Evolutionary conservation across 768 basidiomycete genomes (phyloP).

Genomic region (Auricularia sp.): DNA sequence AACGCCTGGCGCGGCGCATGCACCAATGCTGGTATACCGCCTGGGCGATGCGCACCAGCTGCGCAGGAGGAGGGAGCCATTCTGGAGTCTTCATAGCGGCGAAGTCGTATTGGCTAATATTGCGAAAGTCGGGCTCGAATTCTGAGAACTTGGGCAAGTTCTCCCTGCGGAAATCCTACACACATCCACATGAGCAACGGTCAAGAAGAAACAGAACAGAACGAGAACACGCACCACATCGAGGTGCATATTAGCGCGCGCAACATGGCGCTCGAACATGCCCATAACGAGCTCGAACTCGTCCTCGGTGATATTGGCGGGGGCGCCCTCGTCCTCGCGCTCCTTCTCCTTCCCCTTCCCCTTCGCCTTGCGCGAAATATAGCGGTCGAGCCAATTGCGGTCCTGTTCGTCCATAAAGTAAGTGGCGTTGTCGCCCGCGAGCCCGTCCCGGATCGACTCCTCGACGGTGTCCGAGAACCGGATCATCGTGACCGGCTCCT

Average conservation of each 20-base stretch:
- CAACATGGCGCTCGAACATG: conserved; percentile 80
- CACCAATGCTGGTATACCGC: conserved; percentile 84
- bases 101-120: conserved; percentile 52
- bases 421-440: conserved; percentile 58
- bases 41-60: conserved; percentile 60
- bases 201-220: neutral
- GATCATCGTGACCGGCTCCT: conserved; percentile 67
- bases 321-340: conserved; percentile 39
- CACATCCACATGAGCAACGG: neutral
- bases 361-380: conserved; percentile 46
- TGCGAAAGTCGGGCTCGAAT: conserved; percentile 59
- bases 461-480: conserved; percentile 81
- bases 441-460: conserved; percentile 49
- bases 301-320: conserved; percentile 61
- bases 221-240: conserved; percentile 58
- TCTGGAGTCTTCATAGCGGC: conserved; percentile 57
- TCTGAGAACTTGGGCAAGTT: neutral
- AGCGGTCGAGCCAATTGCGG: conserved; percentile 86
- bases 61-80: conserved; percentile 54
- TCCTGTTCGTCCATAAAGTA: conserved; percentile 97
- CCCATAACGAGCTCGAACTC: conserved; percentile 96
- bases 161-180: neutral
- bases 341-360: conserved; percentile 85
- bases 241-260: conserved; percentile 79
- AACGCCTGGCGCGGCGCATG: conserved; percentile 66